Evolutionary conservation across 805 yeast genomes (phyloP), one percentile per base, ranked within the genome.

Genomic region (Metschnikowia matae): DNA sequence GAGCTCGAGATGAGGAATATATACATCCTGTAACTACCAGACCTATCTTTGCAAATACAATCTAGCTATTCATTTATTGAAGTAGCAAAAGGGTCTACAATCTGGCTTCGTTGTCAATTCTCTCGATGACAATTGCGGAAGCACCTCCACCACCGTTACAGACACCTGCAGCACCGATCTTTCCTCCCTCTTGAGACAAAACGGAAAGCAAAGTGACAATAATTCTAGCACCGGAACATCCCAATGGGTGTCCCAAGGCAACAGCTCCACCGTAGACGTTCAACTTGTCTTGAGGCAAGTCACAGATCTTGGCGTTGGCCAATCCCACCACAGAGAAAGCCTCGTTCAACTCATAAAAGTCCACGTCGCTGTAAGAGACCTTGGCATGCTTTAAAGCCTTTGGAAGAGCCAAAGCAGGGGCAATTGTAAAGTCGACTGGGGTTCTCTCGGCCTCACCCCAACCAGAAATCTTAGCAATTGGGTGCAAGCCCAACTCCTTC

Each of bases 61-160:
- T 21, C 15, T 4, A 44, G 40, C 34, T 8, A 21, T 35, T 4
- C 4, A 23, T 35, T 3, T 21, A 35, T 15, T 35, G 7, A 26
- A n/a, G 29, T 39, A n/a, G 18, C 13, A 8, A 7, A 8, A 14
- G 3, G 18, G n/a, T 46, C 51, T 64, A 73, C 62, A 73, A 70
- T 61, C 72, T 71, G 46, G 65, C 60, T 48, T 68, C 72, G 43
- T 57, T 57, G 38, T 66, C 73, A 40, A 82, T 63, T 62, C 77
- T 82, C 76, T 91, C 96, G 62, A 94, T 81, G 54, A 94, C 89
- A 62, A 94, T 77, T 23, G 98, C 85, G 50, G 96, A 86, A 45
- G 97, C 98, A 68, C 99, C 99, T 68, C 99, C 99, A 64, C 99
- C 99, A 77, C 99, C 99, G 71, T 94, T 94, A 80, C 99, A 94